These are phyloP conservation scores for Aurifilum marmelostoma DNA, from an alignment of 2,329 filamentous ascomycete genomes.

Conservation along the genomic window DNA sequence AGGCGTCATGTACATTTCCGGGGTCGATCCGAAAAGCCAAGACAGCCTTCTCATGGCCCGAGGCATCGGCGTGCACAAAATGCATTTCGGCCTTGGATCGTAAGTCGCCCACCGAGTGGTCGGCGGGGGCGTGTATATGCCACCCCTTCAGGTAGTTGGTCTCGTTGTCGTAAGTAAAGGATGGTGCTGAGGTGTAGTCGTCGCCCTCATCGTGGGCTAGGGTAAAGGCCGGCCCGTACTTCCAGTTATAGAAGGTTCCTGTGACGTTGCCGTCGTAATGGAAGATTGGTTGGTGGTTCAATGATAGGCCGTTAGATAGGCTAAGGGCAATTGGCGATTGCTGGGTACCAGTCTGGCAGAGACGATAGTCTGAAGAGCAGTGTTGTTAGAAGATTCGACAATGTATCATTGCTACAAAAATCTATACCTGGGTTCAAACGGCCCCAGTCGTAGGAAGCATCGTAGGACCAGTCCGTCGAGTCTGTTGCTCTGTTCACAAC, in stretches of 20 bases:
- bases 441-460: neutral
- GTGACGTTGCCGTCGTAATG: neutral
- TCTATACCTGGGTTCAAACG: neutral
- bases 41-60: neutral
- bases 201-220: neutral
- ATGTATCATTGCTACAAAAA: neutral
- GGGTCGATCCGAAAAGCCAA: neutral
- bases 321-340: neutral
- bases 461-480: neutral
- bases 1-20: neutral
- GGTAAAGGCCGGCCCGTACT: neutral
- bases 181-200: neutral
- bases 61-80: neutral
- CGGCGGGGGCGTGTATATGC: neutral
- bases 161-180: neutral
- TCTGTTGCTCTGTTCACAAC: neutral
- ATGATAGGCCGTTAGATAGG: neutral
- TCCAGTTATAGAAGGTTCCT: neutral
- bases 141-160: neutral
- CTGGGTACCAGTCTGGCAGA: neutral
- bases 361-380: neutral
- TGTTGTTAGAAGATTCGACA: neutral
- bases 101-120: neutral
- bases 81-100: neutral
- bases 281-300: neutral